Conservation (phyloP, 768 basidiomycete genomes). For the Leccinum arenicola region DNA sequence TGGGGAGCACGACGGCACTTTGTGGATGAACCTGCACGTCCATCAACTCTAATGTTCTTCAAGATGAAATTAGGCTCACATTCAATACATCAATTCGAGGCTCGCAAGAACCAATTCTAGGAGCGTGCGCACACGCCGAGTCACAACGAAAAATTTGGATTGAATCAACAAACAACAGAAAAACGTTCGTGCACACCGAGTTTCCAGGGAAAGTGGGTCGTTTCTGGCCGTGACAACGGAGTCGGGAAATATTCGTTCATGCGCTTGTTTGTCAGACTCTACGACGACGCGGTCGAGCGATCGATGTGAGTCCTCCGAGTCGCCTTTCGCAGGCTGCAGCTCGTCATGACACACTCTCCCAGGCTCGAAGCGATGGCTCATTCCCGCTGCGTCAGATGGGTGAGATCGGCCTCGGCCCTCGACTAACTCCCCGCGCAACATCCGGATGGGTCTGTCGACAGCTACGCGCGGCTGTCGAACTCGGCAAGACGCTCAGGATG, state of each 20-base stretch:
- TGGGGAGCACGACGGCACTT: too few species aligned
- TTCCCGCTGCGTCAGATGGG: conserved; percentile 83
- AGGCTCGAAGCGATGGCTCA: conserved; percentile 76
- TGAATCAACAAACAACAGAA: too few species aligned
- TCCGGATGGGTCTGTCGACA: conserved; percentile 61
- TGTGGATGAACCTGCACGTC: too few species aligned
- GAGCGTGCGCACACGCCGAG: too few species aligned
- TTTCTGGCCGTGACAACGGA: too few species aligned
- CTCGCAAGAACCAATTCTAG: too few species aligned
- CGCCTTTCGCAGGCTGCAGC: background rate
- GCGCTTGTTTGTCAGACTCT: conserved; percentile 46
- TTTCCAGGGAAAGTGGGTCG: too few species aligned
- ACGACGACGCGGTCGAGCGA: conserved; percentile 64
- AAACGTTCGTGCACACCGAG: too few species aligned
- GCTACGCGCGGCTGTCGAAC: conserved; percentile 59
- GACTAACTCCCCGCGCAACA: conserved; percentile 72
- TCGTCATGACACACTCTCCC: background rate
- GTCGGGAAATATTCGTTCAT: background rate
- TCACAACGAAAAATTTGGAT: too few species aligned
- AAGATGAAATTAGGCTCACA: too few species aligned
- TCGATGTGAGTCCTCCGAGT: conserved; percentile 50
- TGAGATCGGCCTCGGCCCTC: conserved; percentile 82
- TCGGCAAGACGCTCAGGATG: conserved; percentile 78
- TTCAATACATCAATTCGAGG: too few species aligned
- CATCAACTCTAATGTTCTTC: too few species aligned